Conservation (phyloP, 177 flowering plant species). For the Tripterygium wilfordii region DNA sequence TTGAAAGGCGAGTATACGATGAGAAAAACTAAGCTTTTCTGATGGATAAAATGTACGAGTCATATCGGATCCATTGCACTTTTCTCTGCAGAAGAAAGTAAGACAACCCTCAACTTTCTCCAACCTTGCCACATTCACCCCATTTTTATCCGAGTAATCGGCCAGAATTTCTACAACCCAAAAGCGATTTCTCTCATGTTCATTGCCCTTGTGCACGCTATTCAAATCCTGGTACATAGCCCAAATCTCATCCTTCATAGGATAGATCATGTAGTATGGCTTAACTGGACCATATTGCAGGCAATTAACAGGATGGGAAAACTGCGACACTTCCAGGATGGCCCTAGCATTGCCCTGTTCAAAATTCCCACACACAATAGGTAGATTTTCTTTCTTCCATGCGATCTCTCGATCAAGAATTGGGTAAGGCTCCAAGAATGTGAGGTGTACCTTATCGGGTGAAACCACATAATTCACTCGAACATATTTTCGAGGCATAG, state of each 20-base stretch:
- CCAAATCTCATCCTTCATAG: constrained; percentile 53
- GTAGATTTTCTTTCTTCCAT: constrained; percentile 26
- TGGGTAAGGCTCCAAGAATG: constrained; percentile 35
- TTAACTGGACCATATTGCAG: constrained; percentile 8
- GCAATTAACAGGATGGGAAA: constrained; percentile 35
- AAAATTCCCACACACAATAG: constrained; percentile 36
- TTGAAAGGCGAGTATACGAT: constrained; percentile 31
- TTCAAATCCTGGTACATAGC: no score
- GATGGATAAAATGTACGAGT: constrained; percentile 16
- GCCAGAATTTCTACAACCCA: constrained; percentile 33
- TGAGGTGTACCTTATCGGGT: constrained; percentile 21
- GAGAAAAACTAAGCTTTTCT: constrained; percentile 44
- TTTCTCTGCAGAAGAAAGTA: constrained; percentile 35
- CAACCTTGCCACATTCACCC: constrained; percentile 24
- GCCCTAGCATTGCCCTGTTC: constrained; percentile 10
- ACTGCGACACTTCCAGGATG: constrained; percentile 20
- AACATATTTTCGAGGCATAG: constrained; percentile 40
- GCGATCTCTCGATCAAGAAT: constrained; percentile 18
- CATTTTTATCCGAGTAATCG: constrained; percentile 25
- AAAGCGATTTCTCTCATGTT: constrained; percentile 12
- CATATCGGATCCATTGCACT: constrained; percentile 29
- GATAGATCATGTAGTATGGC: constrained; percentile 31
- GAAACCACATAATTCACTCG: constrained; percentile 28
- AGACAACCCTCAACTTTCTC: constrained; percentile 30
- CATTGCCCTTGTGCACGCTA: constrained; percentile 21